Base-by-base conservation (phyloP, 2,329 filamentous ascomycete genomes). In the Lizonia empirigonia region DNA sequence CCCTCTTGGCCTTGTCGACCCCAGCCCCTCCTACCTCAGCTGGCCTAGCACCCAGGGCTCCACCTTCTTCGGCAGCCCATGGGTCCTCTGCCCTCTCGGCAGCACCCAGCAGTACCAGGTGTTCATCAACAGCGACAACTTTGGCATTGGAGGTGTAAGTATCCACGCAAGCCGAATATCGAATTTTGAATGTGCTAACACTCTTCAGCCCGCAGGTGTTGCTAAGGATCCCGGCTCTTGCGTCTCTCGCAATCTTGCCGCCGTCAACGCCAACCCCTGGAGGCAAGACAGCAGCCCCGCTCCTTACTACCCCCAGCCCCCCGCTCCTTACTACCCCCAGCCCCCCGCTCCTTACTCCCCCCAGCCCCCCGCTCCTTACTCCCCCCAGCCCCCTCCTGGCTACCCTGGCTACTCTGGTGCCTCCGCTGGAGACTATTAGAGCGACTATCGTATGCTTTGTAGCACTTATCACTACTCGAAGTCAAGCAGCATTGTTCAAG, bases 71-170 rank as follows among this genome's bases (percentile, higher is more conserved):
- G 48, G 47, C 18, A 52, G 50, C 2, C 50, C 45, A 2, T 68
- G 55, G 54, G 44, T 36, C 18, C 48, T 69, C 18, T 69, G 64
- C 53, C 56, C 56, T 15, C 37, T 60, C 18, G 56, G 60, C 8
- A 37, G 33, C 23, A 67, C 63, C 15, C 59, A 61, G 18, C 59
- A 68, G 34, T 69, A 57, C 58, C 58, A 68, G 44, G 55, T 70
- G 19, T 69, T 62, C 51, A 58, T 68, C 56, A 63, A 61, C 56
- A 46, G 50, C 37, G 44, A 42, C 12, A 68, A 68, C 47, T 67
- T 62, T 27, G 52, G 59, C 5, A 39, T 46, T n/a, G 45, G 37
- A 22, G 53, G 53, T 18, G 53, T 55, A 47, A 40, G 44, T 53
- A 15, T n/a, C 15, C 19, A 33, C 38, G 7, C 42, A 36, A 7